Percentiles rank a stretch among this genome's conserved stretches.
Evolutionary conservation across 192 early-diverging fungal species (phyloP).

Genomic region (Rhizophagus clarus): DNA sequence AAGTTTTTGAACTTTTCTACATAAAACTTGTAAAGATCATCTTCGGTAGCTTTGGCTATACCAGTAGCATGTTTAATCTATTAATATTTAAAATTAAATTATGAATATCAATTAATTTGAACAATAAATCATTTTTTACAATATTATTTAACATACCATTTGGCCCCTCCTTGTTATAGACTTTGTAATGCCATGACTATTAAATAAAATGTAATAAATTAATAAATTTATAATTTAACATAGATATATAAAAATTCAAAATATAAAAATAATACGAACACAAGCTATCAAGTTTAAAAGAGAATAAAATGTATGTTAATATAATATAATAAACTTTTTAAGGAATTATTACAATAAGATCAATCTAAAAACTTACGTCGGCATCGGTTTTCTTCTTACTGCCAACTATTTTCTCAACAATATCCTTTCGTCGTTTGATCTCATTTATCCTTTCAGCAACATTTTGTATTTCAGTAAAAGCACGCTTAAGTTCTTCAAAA

Average conservation of each 20-base stretch:
- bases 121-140: neutral
- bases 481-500: constrained; percentile 52
- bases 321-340: neutral
- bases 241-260: neutral
- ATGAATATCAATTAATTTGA: neutral
- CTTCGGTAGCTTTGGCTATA: constrained; percentile 53
- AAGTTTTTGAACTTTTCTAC: constrained; percentile 58
- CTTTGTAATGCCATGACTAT: constrained; percentile 78
- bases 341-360: neutral
- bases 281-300: neutral
- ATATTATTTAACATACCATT: constrained; percentile 16
- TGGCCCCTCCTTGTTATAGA: constrained; percentile 64
- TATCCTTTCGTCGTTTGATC: constrained; percentile 84
- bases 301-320: neutral
- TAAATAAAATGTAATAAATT: constrained; percentile 9
- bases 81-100: neutral
- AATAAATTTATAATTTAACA: neutral
- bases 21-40: constrained; percentile 63
- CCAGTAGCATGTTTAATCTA: constrained; percentile 68
- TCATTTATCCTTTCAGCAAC: constrained; percentile 85
- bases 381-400: constrained; percentile 68
- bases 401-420: constrained; percentile 82
- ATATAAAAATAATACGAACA: constrained; percentile 15
- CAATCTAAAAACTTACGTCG: constrained; percentile 53
- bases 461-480: constrained; percentile 54